Conservation (phyloP, 345 rosid species). For the Luvunga scandens region DNA sequence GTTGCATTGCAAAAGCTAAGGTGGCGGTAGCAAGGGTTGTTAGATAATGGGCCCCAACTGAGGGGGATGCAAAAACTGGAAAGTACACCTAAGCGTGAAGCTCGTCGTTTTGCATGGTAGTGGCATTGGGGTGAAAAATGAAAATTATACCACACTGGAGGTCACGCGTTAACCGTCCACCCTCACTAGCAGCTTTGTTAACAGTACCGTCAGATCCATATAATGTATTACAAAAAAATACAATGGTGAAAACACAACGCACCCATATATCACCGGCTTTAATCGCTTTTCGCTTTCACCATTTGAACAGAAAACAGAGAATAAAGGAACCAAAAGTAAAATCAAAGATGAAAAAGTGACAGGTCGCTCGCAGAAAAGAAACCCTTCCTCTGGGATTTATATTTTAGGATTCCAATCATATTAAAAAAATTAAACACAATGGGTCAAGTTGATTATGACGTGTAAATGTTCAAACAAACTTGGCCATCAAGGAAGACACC, state of each 20-base stretch:
- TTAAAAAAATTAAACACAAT: background rate
- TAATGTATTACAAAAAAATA: too few species aligned
- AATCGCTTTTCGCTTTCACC: background rate
- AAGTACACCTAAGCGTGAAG: slow-evolving; percentile 3
- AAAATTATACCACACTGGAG: background rate
- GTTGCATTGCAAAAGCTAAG: background rate
- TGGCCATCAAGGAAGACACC: slow-evolving; percentile 8
- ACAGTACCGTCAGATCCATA: background rate
- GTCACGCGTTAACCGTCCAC: background rate
- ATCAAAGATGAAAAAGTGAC: background rate
- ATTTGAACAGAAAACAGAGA: background rate
- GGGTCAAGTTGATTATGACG: background rate
- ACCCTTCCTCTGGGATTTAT: background rate
- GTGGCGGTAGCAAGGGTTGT: background rate
- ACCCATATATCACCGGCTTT: background rate
- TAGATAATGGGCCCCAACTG: background rate
- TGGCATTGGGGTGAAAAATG: background rate
- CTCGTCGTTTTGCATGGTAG: background rate
- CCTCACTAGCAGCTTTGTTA: background rate
- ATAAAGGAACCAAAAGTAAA: background rate
- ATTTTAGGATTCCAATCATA: too few species aligned
- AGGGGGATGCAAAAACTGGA: background rate
- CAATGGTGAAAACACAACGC: too few species aligned
- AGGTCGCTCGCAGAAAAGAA: background rate
- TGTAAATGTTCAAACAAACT: background rate